phyloP scores from a whole-genome alignment of 1,284 basidiomycete species.

The Leccinum solheimii region DNA sequence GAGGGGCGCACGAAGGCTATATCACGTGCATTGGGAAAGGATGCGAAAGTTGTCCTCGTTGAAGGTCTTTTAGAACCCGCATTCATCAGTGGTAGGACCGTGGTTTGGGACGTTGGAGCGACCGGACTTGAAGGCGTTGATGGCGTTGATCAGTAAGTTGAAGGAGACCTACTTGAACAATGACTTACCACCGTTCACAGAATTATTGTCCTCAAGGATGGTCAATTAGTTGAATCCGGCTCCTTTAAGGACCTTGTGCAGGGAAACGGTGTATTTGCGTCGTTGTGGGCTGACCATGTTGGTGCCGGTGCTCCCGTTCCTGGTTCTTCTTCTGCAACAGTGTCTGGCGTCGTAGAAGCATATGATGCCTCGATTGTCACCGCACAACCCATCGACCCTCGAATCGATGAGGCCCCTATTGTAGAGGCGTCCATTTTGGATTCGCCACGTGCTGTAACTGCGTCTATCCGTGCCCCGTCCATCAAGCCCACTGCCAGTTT shows the following conservation, averaged over 20 bases:
- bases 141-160: conserved; percentile 55
- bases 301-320: conserved; percentile 36
- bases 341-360: conserved; percentile 24
- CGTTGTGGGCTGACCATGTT: conserved; percentile 83
- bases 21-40: conserved; percentile 83
- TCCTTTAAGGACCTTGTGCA: conserved; percentile 72
- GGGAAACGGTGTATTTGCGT: conserved; percentile 68
- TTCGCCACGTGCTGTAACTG: conserved; percentile 19
- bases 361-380: conserved; percentile 26
- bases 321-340: conserved; percentile 30
- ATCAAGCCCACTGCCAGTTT: conserved; percentile 26
- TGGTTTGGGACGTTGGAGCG: conserved; percentile 77
- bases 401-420: conserved; percentile 4
- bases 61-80: conserved; percentile 78
- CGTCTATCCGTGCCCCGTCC: conserved; percentile 25
- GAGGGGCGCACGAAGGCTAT: conserved; percentile 88
- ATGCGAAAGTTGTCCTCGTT: conserved; percentile 79
- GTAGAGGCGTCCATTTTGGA: conserved; percentile 12
- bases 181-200: conserved; percentile 39
- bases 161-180: neutral
- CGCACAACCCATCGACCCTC: conserved; percentile 14
- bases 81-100: conserved; percentile 68
- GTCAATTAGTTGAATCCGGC: conserved; percentile 78
- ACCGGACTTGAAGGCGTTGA: conserved; percentile 42
- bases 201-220: conserved; percentile 81